Evolutionary conservation across 768 basidiomycete genomes (phyloP).

Genomic region (Dioszegia aurantiaca): DNA sequence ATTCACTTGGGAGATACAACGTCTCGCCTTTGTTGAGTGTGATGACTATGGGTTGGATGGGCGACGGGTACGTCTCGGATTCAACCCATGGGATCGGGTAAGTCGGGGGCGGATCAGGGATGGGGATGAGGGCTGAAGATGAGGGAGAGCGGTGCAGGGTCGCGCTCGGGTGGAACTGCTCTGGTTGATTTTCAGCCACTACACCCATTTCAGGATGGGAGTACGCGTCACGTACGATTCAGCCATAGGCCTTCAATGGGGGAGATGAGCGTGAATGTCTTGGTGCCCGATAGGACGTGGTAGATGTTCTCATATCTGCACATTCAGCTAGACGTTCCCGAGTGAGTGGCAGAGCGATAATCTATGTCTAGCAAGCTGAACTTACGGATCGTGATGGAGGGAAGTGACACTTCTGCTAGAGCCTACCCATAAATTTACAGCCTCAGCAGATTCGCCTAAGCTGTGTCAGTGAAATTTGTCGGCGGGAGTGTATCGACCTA

Average conservation of each 20-base stretch:
- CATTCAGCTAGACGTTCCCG: too few relatives aligned
- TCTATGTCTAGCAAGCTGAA: too few relatives aligned
- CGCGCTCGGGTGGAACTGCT: conserved; percentile 30
- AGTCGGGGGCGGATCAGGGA: conserved; percentile 18
- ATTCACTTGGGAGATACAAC: conserved; percentile 83
- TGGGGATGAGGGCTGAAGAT: conserved; percentile 9
- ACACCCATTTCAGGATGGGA: background rate
- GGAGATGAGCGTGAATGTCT: conserved; percentile 80
- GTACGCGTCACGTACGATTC: conserved; percentile 59
- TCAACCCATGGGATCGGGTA: conserved; percentile 71
- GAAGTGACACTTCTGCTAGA: conserved; percentile 72
- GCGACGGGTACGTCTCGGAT: conserved; percentile 50
- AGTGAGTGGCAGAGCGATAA: too few relatives aligned
- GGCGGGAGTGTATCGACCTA: too few relatives aligned
- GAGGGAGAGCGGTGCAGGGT: conserved; percentile 23
- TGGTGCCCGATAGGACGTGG: conserved; percentile 75
- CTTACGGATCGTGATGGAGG: conserved; percentile 65
- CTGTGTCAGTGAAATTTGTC: too few relatives aligned
- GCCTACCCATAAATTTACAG: conserved; percentile 92
- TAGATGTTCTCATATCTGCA: conserved; percentile 94
- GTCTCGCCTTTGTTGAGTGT: conserved; percentile 70
- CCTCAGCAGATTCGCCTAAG: conserved; percentile 69
- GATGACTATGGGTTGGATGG: conserved; percentile 66
- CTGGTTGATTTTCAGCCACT: conserved; percentile 11
- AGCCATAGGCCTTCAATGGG: conserved; percentile 86